These are phyloP conservation scores for Adansonia rubrostipa DNA, from an alignment of 441 rosid genomes.

Conservation along the genomic window DNA sequence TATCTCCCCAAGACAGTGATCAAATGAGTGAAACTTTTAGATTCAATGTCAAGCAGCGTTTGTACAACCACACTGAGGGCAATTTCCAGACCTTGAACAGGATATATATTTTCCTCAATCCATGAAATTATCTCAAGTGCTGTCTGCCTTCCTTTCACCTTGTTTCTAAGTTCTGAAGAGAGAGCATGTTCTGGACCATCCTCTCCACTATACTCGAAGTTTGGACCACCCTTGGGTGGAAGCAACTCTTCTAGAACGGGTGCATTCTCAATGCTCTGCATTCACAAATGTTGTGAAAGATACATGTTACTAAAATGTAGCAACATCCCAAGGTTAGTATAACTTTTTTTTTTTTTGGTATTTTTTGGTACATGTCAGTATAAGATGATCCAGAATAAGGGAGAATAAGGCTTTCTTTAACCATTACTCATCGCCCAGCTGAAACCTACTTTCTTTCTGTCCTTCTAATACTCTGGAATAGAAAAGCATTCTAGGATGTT, in stretches of 20 bases:
- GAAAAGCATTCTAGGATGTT: not conserved
- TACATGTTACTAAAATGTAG: conserved; percentile 20
- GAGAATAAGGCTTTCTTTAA: not conserved
- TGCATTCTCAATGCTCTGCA: conserved; percentile 91
- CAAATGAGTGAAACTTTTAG: conserved; percentile 98
- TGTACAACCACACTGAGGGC: conserved; percentile 76
- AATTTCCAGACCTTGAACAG: conserved; percentile 73
- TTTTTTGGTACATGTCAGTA: not conserved
- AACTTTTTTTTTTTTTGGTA: not conserved
- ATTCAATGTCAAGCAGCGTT: conserved; percentile 90
- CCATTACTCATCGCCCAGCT: not conserved
- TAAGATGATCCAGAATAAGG: not conserved
- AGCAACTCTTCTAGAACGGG: conserved; percentile 88
- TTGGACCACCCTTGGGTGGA: conserved; percentile 81
- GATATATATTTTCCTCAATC: conserved; percentile 79
- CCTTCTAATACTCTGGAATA: not conserved
- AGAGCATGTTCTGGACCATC: conserved; percentile 76
- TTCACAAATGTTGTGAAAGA: conserved; percentile 27
- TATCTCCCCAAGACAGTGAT: conserved; percentile 95
- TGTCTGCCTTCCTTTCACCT: conserved; percentile 87
- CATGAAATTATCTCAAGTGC: conserved; percentile 79
- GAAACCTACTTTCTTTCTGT: conserved; percentile 9
- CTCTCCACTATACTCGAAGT: conserved; percentile 67
- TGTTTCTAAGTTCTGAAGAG: conserved; percentile 74
- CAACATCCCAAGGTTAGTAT: conserved; percentile 22